phyloP scores from a whole-genome alignment of 345 rosid genomes.

The Salix viminalis region DNA sequence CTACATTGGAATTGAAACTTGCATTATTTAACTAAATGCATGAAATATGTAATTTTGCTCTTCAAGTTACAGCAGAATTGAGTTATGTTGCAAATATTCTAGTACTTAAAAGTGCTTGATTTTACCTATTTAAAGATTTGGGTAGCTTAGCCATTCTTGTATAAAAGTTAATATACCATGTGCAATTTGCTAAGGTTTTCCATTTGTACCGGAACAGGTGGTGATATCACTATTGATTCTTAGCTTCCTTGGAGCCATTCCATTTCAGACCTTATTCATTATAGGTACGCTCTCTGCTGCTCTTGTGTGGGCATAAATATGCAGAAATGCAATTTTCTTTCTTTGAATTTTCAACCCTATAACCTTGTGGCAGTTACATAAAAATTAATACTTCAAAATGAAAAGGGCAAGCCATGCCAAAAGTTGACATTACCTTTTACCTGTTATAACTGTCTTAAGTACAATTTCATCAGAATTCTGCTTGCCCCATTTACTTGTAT shows the following conservation, averaged over 20 bases:
- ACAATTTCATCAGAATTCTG: not conserved
- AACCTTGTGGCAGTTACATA: no score
- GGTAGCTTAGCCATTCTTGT: no score
- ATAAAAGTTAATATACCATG: no score
- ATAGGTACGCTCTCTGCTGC: constrained; percentile 53
- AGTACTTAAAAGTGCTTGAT: constrained; percentile 4
- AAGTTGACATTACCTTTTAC: not conserved
- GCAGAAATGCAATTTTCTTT: not conserved
- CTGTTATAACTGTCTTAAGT: not conserved
- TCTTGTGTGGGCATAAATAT: constrained; percentile 12
- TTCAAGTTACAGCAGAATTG: not conserved
- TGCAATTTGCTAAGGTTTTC: no score
- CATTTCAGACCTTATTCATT: constrained; percentile 50
- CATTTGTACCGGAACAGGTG: not conserved
- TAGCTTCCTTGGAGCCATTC: constrained; percentile 58
- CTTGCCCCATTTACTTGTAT: not conserved
- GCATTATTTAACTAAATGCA: not conserved
- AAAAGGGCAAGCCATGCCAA: no score
- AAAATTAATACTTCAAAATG: no score
- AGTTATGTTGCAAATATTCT: not conserved
- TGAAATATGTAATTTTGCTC: not conserved
- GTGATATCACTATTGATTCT: constrained; percentile 38
- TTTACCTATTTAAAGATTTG: not conserved
- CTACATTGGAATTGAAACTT: not conserved
- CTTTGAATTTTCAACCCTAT: not conserved